These are phyloP conservation scores for Serendipita vermifera DNA, from an alignment of 768 basidiomycete genomes.

Conservation along the genomic window DNA sequence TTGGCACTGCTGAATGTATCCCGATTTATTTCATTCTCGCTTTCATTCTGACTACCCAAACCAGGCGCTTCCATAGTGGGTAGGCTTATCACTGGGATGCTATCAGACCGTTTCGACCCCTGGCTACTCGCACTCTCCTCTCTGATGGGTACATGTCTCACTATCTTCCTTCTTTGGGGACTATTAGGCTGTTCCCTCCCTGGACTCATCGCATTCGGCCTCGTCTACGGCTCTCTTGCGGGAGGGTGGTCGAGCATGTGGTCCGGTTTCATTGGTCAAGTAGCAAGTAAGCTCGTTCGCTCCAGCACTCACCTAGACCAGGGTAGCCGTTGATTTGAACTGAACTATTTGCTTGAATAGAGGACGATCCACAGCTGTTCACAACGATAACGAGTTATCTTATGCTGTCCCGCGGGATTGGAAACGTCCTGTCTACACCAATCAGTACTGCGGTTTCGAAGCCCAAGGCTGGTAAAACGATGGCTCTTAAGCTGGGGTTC, in stretches of 20 bases:
- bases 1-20: conserved; percentile 21
- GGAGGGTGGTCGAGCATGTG: conserved; percentile 23
- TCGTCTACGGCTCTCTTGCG: conserved; percentile 21
- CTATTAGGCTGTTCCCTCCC: conserved; percentile 19
- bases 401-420: conserved; percentile 21
- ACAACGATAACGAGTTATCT: conserved; percentile 21
- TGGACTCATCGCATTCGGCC: conserved; percentile 20
- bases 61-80: conserved; percentile 19
- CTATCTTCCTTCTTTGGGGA: conserved; percentile 25
- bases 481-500: conserved; percentile 18
- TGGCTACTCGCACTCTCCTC: conserved; percentile 19
- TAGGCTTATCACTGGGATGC: conserved; percentile 20
- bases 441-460: conserved; percentile 19
- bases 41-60: too few relatives aligned
- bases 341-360: too few relatives aligned
- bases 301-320: too few relatives aligned
- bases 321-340: too few relatives aligned
- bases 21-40: too few relatives aligned
- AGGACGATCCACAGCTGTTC: conserved; percentile 20
- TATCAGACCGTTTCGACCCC: conserved; percentile 22
- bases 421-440: conserved; percentile 24
- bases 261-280: conserved; percentile 19
- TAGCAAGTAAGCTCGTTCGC: conserved; percentile 4
- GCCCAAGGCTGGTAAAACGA: conserved; percentile 2
- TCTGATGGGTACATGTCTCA: conserved; percentile 17